phyloP scores from a whole-genome alignment of 1,284 basidiomycete genomes.

The Trichosporon inkin region DNA sequence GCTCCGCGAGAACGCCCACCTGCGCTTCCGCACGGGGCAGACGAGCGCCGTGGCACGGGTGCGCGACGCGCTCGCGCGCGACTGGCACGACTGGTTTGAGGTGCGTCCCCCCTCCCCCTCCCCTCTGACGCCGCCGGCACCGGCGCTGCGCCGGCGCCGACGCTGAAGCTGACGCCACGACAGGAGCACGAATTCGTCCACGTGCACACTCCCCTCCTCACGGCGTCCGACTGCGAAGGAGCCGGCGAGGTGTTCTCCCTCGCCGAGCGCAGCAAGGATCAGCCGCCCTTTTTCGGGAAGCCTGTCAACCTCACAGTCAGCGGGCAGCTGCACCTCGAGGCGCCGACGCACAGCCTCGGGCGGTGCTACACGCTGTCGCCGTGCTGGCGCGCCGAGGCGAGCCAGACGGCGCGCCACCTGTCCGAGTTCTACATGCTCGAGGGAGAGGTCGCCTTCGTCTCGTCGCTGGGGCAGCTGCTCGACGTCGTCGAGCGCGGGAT shows the following conservation, averaged over 20 bases:
- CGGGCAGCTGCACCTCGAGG: constrained; percentile 92
- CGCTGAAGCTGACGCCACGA: constrained; percentile 3
- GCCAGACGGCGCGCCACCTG: constrained; percentile 83
- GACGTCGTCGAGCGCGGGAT: constrained; percentile 64
- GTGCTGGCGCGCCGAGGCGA: constrained; percentile 87
- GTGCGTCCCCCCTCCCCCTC: constrained; percentile 49
- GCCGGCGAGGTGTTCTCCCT: constrained; percentile 89
- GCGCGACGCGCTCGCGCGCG: constrained; percentile 59
- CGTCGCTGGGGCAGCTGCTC: constrained; percentile 58
- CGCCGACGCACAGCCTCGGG: constrained; percentile 68
- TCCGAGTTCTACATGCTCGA: constrained; percentile 99
- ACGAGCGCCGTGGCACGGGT: constrained; percentile 71
- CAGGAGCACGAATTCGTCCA: constrained; percentile 73
- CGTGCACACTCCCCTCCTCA: constrained; percentile 80
- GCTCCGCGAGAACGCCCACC: constrained; percentile 73
- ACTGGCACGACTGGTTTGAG: constrained; percentile 63
- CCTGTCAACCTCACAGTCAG: constrained; percentile 89
- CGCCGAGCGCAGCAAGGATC: constrained; percentile 20
- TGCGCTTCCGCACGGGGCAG: constrained; percentile 70
- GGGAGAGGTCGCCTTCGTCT: constrained; percentile 74
- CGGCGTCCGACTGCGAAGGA: constrained; percentile 93
- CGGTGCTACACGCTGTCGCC: constrained; percentile 88
- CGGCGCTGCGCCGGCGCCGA: background rate
- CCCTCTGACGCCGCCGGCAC: background rate
- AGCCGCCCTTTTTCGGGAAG: constrained; percentile 41